phyloP scores from a whole-genome alignment of 1,284 basidiomycete genomes.

The Cronartium ribicola region DNA sequence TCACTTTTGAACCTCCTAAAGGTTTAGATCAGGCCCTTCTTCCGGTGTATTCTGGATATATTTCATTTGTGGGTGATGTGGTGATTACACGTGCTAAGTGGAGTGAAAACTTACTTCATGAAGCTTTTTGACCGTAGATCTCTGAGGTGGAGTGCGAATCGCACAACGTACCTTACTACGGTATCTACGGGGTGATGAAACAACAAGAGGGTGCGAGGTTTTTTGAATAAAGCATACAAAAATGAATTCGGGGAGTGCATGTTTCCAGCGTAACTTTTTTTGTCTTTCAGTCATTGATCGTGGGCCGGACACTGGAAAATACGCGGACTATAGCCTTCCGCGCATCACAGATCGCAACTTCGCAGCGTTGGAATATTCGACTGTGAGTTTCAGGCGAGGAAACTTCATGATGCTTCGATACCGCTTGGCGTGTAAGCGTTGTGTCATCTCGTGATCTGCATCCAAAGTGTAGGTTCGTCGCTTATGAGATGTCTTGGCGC shows the following conservation, averaged over 20 bases:
- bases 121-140: constrained; percentile 1
- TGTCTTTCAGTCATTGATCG: constrained; percentile 15
- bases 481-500: not conserved
- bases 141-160: constrained; percentile 38
- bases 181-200: constrained; percentile 29
- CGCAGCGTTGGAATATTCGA: not conserved
- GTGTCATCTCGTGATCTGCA: not conserved
- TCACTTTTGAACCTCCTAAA: constrained; percentile 22
- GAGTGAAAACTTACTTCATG: too few species aligned
- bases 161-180: constrained; percentile 36
- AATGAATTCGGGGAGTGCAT: not conserved
- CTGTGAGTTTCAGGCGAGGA: not conserved
- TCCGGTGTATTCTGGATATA: constrained; percentile 37
- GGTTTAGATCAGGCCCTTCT: constrained; percentile 13
- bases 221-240: not conserved
- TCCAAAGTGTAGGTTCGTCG: not conserved
- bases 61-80: constrained; percentile 18
- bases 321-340: not conserved
- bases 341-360: constrained; percentile 25
- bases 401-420: constrained; percentile 10
- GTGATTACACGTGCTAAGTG: not conserved
- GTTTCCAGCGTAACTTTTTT: not conserved
- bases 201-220: constrained; percentile 2
- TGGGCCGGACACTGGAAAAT: constrained; percentile 3
- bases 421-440: constrained; percentile 24